Percentiles rank a stretch among this genome's conserved stretches.
Conservation (phyloP, 306 rosid species). For the Quercus aquifolioides region DNA sequence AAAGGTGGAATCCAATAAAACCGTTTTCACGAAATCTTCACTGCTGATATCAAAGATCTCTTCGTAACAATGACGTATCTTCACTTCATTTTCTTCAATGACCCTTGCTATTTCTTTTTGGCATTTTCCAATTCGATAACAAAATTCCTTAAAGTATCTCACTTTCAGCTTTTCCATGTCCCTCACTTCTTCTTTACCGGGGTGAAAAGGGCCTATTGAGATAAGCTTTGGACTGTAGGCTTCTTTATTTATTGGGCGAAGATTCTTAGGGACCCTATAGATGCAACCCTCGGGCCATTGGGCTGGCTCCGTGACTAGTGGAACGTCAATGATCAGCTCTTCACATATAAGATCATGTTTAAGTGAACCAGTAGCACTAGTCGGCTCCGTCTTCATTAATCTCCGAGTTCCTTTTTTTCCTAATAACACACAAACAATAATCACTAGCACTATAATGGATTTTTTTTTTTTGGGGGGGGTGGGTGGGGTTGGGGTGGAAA, state of each 20-base stretch:
- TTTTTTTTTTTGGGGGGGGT: too few relatives aligned
- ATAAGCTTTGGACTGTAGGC: slow-evolving; percentile 20
- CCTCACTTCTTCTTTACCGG: too few relatives aligned
- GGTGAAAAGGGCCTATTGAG: too few relatives aligned
- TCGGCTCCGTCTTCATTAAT: too few relatives aligned
- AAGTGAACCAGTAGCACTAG: too few relatives aligned
- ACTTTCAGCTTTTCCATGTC: slow-evolving; percentile 2
- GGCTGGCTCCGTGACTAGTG: neutral
- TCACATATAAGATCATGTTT: too few relatives aligned
- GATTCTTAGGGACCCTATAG: slow-evolving; percentile 16
- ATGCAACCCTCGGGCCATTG: slow-evolving; percentile 3
- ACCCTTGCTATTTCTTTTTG: too few relatives aligned
- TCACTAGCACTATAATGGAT: too few relatives aligned
- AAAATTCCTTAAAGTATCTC: neutral
- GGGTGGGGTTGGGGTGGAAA: too few relatives aligned
- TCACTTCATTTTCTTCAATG: neutral
- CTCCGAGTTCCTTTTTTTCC: too few relatives aligned
- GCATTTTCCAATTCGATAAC: neutral
- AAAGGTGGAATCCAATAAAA: slow-evolving; percentile 19
- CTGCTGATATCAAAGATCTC: neutral
- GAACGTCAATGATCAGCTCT: neutral
- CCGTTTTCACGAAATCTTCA: neutral
- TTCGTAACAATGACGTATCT: neutral
- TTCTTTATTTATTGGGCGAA: slow-evolving; percentile 9
- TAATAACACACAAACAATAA: too few relatives aligned